phyloP scores from a whole-genome alignment of 176 grass and related monocot genomes.

The sorghum (Sorghum bicolor) region Sorghum_bicolor_NCBIv3 NC_012878.2:45949001-45949500 shows the following conservation, averaged over 20 bases:
- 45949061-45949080: no score
- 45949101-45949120: background rate
- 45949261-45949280: background rate
- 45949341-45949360: background rate
- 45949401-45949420: background rate
- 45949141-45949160: background rate
- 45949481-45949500: no score
- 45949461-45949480: background rate
- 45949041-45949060: no score
- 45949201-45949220: background rate
- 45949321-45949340: background rate
- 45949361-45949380: background rate
- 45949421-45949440: conserved; percentile 1
- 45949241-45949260: background rate
- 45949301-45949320: no score
- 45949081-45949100: background rate
- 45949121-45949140: background rate
- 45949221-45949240: background rate
- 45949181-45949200: background rate
- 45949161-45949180: background rate
- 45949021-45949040: no score
- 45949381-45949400: conserved; percentile 1
- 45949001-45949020: no score
- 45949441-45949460: background rate
- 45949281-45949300: background rate